Percentiles rank a stretch among this genome's conserved stretches.
These are phyloP conservation scores for Lichtheimia ramosa DNA, from an alignment of 371 early-diverging fungal species.

Conservation along the genomic window DNA sequence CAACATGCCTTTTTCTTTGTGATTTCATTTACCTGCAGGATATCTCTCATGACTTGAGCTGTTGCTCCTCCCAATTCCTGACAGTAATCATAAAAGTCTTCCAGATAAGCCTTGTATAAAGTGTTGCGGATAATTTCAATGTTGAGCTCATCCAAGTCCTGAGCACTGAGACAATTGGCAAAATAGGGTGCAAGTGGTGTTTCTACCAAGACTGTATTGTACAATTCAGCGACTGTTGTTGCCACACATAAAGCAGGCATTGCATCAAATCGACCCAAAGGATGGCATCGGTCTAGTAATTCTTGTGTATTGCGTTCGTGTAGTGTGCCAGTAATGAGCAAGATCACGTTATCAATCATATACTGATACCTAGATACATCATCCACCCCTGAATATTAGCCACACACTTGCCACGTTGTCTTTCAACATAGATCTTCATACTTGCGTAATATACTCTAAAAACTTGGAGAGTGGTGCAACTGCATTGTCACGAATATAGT, in stretches of 20 bases:
- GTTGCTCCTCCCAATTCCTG: conserved; percentile 83
- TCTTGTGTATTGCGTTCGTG: conserved; percentile 97
- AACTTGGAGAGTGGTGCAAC: conserved; percentile 84
- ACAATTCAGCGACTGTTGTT: conserved; percentile 93
- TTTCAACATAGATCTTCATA: conserved; percentile 3
- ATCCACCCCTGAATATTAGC: background rate
- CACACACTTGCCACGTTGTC: background rate
- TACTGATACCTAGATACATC: conserved; percentile 80
- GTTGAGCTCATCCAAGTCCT: conserved; percentile 97
- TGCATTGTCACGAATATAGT: conserved; percentile 88
- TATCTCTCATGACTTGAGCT: conserved; percentile 92
- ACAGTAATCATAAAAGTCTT: conserved; percentile 95
- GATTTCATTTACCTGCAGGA: conserved; percentile 70
- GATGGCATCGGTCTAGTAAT: conserved; percentile 93
- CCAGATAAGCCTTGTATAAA: conserved; percentile 96
- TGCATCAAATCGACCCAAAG: conserved; percentile 94
- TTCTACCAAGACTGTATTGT: conserved; percentile 95
- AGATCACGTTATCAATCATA: conserved; percentile 99
- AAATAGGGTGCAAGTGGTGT: conserved; percentile 98
- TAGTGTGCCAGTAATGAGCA: conserved; percentile 96
- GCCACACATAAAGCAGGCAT: conserved; percentile 98
- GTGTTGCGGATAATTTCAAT: conserved; percentile 99
- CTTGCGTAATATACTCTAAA: conserved; percentile 94
- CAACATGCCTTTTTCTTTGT: no score
- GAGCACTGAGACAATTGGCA: conserved; percentile 92